Evolutionary conservation across 305 asterid genomes (phyloP).

Genomic region (Fraxinus xanthoxyloides): DNA sequence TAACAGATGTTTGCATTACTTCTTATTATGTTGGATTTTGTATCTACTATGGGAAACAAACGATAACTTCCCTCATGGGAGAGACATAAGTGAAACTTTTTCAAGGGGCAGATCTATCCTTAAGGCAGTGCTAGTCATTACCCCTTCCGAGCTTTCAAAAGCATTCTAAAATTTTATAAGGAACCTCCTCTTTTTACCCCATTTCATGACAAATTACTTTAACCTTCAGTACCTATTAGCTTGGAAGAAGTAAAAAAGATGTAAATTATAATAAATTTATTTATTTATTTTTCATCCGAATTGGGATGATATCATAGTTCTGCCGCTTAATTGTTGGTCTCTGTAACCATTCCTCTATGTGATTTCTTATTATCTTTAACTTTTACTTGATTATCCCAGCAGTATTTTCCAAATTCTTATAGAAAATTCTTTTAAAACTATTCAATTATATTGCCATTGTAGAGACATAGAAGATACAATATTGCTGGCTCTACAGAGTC

Average conservation of each 20-base stretch:
- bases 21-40: background rate
- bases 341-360: conserved; percentile 11
- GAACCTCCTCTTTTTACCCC: background rate
- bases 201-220: background rate
- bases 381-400: conserved; percentile 13
- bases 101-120: conserved; percentile 12
- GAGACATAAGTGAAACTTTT: background rate
- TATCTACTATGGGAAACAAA: background rate
- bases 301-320: background rate
- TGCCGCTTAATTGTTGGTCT: conserved; percentile 6
- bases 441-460: conserved; percentile 12
- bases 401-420: conserved; percentile 4
- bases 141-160: background rate
- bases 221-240: background rate
- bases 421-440: background rate
- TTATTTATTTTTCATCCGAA: background rate
- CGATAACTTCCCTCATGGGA: background rate
- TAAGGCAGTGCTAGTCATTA: background rate
- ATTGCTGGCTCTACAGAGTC: conserved; percentile 78
- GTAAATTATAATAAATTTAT: background rate
- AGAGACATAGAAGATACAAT: conserved; percentile 95
- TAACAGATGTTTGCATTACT: background rate
- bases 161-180: background rate
- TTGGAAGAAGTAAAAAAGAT: background rate
- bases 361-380: conserved; percentile 9